Evolutionary conservation across 1,139 yeast genomes (phyloP).

Genomic region (Magnusiomyces fungicola): DNA sequence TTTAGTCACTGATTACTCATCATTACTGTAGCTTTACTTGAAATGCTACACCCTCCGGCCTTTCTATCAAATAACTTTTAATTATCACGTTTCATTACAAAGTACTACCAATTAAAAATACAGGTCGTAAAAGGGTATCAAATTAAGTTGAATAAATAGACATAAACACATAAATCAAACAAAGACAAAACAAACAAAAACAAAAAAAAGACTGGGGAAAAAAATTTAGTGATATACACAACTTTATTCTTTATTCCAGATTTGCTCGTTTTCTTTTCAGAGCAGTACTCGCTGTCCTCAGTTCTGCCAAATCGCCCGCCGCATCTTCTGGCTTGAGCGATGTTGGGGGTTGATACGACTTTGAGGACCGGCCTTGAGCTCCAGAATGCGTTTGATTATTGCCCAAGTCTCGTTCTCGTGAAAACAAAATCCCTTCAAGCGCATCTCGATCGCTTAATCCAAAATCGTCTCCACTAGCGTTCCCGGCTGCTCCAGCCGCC

Average conservation of each 20-base stretch:
- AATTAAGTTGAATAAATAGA: no score
- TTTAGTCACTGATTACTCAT: no score
- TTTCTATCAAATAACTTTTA: no score
- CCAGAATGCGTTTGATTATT: not conserved
- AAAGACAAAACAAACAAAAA: no score
- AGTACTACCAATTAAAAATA: no score
- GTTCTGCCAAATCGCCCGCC: slow-evolving; percentile 10
- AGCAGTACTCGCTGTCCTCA: slow-evolving; percentile 8
- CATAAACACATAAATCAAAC: no score
- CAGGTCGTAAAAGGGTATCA: no score
- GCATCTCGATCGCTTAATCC: slow-evolving; percentile 29
- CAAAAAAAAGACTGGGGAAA: no score
- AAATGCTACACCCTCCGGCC: no score
- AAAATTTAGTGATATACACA: no score
- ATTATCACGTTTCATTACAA: no score
- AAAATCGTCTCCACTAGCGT: slow-evolving; percentile 24
- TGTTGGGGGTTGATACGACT: slow-evolving; percentile 40
- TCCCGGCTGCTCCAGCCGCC: slow-evolving; percentile 16
- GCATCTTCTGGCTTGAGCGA: slow-evolving; percentile 14
- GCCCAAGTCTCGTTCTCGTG: slow-evolving; percentile 27
- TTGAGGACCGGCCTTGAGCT: slow-evolving; percentile 9
- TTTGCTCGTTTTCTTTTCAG: slow-evolving; percentile 11
- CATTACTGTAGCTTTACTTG: no score
- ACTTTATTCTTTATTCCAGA: not conserved
- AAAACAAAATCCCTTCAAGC: slow-evolving; percentile 30